Evolutionary conservation across 106 monocot species (phyloP).

Genomic region (Narthecium ossifragum): DNA sequence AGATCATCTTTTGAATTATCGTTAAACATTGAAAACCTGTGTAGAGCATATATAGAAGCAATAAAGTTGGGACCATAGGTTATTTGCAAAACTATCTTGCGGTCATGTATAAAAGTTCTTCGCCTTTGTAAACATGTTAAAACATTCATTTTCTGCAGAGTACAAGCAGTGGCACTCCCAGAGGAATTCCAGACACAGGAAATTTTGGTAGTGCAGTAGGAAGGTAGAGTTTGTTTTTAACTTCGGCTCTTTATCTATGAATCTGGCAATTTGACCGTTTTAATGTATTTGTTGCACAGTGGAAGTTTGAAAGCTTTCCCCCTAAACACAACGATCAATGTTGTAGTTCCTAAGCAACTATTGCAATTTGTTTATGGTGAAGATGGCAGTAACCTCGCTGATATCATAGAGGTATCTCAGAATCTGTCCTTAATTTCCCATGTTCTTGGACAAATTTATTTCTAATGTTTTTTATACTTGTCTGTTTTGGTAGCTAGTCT

Average conservation of each 20-base stretch:
- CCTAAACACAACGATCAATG: conserved; percentile 31
- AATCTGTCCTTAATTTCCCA: neutral
- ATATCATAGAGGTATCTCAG: conserved; percentile 54
- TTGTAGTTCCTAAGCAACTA: conserved; percentile 51
- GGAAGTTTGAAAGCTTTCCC: conserved; percentile 18
- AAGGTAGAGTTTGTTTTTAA: conserved; percentile 29
- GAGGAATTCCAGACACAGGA: conserved; percentile 22
- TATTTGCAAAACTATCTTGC: too few species aligned
- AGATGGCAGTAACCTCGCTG: conserved; percentile 37
- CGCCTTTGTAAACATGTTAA: neutral
- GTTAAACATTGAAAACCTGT: too few species aligned
- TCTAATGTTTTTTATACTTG: too few species aligned
- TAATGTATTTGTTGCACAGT: conserved; percentile 22
- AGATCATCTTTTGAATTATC: too few species aligned
- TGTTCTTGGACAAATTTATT: too few species aligned
- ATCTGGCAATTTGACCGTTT: too few species aligned
- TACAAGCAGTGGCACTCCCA: conserved; percentile 18
- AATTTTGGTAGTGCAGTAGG: conserved; percentile 14
- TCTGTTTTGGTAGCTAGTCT: neutral
- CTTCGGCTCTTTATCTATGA: neutral
- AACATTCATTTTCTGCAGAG: conserved; percentile 9
- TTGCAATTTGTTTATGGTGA: conserved; percentile 62
- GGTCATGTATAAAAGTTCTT: too few species aligned
- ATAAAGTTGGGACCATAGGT: too few species aligned
- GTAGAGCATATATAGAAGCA: too few species aligned